phyloP scores from a whole-genome alignment of 768 basidiomycete genomes.

The Russula brevipes region DNA sequence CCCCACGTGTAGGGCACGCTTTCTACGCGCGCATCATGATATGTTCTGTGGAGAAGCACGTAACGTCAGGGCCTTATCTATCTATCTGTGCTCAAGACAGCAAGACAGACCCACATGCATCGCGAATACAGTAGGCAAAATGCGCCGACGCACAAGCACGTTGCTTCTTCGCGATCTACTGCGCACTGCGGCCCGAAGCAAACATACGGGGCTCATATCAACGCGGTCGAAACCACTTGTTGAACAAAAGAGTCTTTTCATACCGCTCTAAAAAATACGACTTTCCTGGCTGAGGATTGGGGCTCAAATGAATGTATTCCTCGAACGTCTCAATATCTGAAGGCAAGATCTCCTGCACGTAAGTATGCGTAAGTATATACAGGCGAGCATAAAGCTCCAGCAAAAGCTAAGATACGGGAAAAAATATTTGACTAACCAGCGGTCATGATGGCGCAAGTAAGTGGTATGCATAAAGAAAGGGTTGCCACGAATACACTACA shows the following conservation, averaged over 20 bases:
- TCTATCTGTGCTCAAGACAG: not conserved
- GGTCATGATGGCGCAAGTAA: not conserved
- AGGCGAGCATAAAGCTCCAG: not conserved
- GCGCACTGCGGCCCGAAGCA: not conserved
- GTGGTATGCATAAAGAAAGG: not conserved
- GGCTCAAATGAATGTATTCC: not conserved
- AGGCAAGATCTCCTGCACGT: not conserved
- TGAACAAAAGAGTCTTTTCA: not conserved
- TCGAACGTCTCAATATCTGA: not conserved
- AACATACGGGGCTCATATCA: not conserved
- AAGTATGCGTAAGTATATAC: not conserved
- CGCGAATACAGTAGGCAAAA: not conserved
- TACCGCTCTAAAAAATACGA: not conserved
- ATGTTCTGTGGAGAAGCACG: not conserved
- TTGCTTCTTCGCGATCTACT: not conserved
- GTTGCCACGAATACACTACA: not conserved
- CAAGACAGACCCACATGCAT: not conserved
- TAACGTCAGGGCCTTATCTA: not conserved
- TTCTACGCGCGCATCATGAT: not conserved
- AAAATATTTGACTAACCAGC: not conserved
- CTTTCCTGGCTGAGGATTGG: not conserved
- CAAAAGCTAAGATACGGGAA: not conserved
- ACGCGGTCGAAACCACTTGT: not conserved
- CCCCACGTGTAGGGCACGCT: not conserved
- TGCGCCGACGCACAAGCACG: not conserved